Percentiles rank a stretch among this genome's conserved stretches.
Evolutionary conservation across 1,284 basidiomycete genomes (phyloP).

Genomic region (Boletellus sp.): DNA sequence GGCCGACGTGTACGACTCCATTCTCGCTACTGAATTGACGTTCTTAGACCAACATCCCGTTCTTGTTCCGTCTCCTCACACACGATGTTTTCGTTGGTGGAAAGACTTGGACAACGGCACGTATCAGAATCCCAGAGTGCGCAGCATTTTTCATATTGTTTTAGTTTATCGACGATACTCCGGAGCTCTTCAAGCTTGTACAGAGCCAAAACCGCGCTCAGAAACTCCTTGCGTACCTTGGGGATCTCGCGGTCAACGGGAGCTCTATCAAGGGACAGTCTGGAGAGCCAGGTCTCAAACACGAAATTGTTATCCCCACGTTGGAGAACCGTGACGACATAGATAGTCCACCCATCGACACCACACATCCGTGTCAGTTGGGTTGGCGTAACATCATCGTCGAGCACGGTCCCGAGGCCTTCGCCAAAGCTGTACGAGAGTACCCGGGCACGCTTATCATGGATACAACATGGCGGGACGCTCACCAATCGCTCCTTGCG

Average conservation of each 20-base stretch:
- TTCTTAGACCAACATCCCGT: slow-evolving; percentile 92
- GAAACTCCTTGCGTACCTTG: slow-evolving; percentile 94
- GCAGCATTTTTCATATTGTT: slow-evolving; percentile 7
- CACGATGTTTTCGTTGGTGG: slow-evolving; percentile 95
- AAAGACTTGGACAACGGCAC: slow-evolving; percentile 95
- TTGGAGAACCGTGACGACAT: slow-evolving; percentile 80
- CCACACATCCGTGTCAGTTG: slow-evolving; percentile 76
- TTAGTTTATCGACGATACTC: slow-evolving; percentile 98
- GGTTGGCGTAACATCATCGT: slow-evolving; percentile 99
- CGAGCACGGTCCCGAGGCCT: slow-evolving; percentile 96
- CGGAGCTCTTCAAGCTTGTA: slow-evolving; percentile 97
- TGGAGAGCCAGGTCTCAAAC: slow-evolving; percentile 93
- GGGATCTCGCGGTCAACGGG: slow-evolving; percentile 97
- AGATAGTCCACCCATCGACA: slow-evolving; percentile 73
- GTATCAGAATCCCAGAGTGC: slow-evolving; percentile 19
- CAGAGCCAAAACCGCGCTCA: slow-evolving; percentile 98
- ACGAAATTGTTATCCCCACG: slow-evolving; percentile 83
- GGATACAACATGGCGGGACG: slow-evolving; percentile 99
- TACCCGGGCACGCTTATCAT: slow-evolving; percentile 95
- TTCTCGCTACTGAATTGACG: slow-evolving; percentile 1
- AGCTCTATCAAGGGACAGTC: slow-evolving; percentile 92
- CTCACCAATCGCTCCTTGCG: slow-evolving; percentile 96
- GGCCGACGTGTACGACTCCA: slow-evolving; percentile 3
- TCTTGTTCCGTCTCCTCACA: slow-evolving; percentile 97
- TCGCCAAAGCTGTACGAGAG: slow-evolving; percentile 95